These are phyloP conservation scores for Raffaelea deltoideospora DNA, from an alignment of 2,329 filamentous ascomycete species.

Conservation along the genomic window DNA sequence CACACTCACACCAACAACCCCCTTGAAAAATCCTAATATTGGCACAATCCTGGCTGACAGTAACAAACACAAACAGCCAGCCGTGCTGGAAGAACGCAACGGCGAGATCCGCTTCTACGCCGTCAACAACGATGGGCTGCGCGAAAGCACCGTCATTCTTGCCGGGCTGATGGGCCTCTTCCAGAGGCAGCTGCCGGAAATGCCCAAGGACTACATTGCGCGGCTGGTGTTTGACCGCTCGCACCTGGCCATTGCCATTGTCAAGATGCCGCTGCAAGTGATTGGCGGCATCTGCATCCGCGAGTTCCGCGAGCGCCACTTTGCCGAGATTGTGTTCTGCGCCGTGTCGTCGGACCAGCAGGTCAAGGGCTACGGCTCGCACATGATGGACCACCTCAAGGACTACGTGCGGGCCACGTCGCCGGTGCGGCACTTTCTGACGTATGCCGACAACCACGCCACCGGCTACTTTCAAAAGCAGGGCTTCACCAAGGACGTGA, in stretches of 20 bases:
- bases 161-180: conserved; percentile 96
- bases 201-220: conserved; percentile 98
- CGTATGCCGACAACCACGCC: conserved; percentile 96
- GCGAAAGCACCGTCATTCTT: conserved; percentile 83
- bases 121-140: conserved; percentile 86
- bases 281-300: conserved; percentile 94
- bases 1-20: no score
- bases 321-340: conserved; percentile 98
- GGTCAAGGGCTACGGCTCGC: conserved; percentile 94
- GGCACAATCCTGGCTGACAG: no score
- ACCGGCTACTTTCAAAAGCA: conserved; percentile 99
- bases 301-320: conserved; percentile 79
- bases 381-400: conserved; percentile 95
- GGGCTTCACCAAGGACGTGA: conserved; percentile 97
- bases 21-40: no score
- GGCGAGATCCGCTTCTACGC: conserved; percentile 95
- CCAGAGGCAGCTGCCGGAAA: conserved; percentile 95
- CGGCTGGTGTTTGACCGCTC: conserved; percentile 94
- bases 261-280: conserved; percentile 89
- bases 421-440: conserved; percentile 95
- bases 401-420: conserved; percentile 96
- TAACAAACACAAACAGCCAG: no score
- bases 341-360: conserved; percentile 96
- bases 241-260: conserved; percentile 90
- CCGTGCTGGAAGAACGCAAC: conserved; percentile 82